These are phyloP conservation scores for Tulasnella sp. DNA, from an alignment of 768 basidiomycete species.

Conservation along the genomic window DNA sequence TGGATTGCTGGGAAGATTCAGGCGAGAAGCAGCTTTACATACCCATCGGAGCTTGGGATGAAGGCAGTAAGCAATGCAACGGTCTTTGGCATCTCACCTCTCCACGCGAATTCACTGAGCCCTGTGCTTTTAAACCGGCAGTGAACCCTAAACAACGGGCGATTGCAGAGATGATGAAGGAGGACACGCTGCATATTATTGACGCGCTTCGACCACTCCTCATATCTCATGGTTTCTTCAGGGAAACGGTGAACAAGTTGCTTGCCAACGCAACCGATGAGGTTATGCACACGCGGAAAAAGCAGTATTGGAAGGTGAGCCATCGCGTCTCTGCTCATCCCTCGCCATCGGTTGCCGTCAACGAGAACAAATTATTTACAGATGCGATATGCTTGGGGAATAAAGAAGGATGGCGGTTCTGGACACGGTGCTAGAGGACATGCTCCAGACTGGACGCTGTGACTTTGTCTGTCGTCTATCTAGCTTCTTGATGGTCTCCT, in stretches of 20 bases:
- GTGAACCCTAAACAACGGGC: not conserved
- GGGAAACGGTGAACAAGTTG: not conserved
- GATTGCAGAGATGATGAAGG: not conserved
- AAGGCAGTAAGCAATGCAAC: not conserved
- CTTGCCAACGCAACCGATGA: not conserved
- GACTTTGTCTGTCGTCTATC: no score
- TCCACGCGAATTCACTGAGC: not conserved
- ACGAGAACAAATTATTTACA: no score
- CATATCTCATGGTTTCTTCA: not conserved
- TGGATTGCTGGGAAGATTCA: not conserved
- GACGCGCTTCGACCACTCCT: not conserved
- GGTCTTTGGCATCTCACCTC: not conserved
- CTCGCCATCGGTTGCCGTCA: no score
- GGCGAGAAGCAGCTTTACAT: not conserved
- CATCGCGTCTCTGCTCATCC: not conserved
- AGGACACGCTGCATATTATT: not conserved
- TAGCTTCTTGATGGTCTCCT: no score
- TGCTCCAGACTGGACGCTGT: no score
- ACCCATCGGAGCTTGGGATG: not conserved
- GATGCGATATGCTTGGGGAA: no score
- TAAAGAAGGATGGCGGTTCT: no score
- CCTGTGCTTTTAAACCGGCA: not conserved
- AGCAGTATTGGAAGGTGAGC: no score
- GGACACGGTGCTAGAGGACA: no score
- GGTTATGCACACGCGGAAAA: not conserved